These are phyloP conservation scores for Handroanthus guayacan DNA, from an alignment of 257 asterid species.

Conservation along the genomic window DNA sequence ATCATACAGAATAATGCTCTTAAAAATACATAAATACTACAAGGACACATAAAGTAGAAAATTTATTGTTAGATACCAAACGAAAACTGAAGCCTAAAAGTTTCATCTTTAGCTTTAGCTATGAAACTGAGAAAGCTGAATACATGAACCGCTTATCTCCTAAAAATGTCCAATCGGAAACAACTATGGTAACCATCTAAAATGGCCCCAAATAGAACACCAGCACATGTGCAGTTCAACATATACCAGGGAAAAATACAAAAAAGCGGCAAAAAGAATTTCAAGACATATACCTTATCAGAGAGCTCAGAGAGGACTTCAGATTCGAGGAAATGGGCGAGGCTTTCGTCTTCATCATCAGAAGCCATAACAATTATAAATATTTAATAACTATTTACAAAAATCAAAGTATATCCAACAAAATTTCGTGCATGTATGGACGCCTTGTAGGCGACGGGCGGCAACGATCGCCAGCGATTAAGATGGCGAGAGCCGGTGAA, in stretches of 20 bases:
- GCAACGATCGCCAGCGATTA: constrained; percentile 35
- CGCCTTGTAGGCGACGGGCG: neutral
- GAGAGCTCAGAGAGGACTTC: constrained; percentile 56
- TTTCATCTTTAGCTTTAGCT: neutral
- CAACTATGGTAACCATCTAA: neutral
- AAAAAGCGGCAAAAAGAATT: neutral
- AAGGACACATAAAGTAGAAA: neutral
- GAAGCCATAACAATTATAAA: constrained; percentile 45
- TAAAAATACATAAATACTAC: neutral
- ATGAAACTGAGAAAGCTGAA: neutral
- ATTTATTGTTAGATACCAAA: neutral
- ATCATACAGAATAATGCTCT: neutral
- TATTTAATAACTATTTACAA: neutral
- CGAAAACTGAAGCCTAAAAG: neutral
- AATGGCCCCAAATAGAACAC: neutral
- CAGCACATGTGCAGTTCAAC: neutral
- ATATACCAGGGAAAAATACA: neutral
- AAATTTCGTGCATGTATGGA: neutral
- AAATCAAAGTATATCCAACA: neutral
- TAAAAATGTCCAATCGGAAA: neutral
- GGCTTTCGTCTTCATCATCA: constrained; percentile 65
- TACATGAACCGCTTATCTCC: neutral
- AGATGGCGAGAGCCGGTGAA: constrained; percentile 36
- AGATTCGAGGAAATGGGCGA: constrained; percentile 63
- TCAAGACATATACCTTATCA: constrained; percentile 48